phyloP scores from a whole-genome alignment of 2,329 filamentous ascomycete genomes.

The Talaromyces marneffei region DNA sequence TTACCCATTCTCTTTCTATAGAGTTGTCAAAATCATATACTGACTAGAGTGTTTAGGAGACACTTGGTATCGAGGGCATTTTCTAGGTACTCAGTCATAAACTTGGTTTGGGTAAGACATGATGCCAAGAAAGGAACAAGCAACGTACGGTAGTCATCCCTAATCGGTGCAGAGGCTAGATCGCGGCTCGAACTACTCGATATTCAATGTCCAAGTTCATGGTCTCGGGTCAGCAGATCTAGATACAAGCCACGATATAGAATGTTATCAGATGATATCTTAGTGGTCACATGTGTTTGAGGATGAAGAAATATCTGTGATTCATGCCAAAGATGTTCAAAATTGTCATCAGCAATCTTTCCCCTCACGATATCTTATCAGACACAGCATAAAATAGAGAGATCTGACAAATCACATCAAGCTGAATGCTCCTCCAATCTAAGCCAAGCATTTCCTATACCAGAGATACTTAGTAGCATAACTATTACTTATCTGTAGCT shows the following conservation, averaged over 20 bases:
- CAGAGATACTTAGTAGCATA: neutral
- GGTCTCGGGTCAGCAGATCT: neutral
- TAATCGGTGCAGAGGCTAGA: neutral
- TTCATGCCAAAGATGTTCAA: neutral
- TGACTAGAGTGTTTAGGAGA: constrained; percentile 1
- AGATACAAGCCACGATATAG: neutral
- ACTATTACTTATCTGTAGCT: neutral
- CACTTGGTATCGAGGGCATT: constrained; percentile 7
- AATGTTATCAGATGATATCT: neutral
- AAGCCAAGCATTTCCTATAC: neutral
- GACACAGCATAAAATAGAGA: neutral
- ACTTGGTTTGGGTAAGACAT: neutral
- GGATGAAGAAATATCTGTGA: neutral
- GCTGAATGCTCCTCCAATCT: too few relatives aligned
- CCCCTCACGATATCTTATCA: neutral
- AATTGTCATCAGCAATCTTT: neutral
- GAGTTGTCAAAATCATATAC: neutral
- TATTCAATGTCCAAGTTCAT: neutral
- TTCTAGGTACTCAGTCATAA: constrained; percentile 1
- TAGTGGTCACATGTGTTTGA: neutral
- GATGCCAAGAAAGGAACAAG: neutral
- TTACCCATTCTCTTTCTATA: constrained; percentile 19
- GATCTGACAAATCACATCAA: neutral
- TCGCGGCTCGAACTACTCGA: too few relatives aligned
- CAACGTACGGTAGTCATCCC: too few relatives aligned